phyloP scores from a whole-genome alignment of 257 asterid genomes.

The Lycium barbarum region DNA sequence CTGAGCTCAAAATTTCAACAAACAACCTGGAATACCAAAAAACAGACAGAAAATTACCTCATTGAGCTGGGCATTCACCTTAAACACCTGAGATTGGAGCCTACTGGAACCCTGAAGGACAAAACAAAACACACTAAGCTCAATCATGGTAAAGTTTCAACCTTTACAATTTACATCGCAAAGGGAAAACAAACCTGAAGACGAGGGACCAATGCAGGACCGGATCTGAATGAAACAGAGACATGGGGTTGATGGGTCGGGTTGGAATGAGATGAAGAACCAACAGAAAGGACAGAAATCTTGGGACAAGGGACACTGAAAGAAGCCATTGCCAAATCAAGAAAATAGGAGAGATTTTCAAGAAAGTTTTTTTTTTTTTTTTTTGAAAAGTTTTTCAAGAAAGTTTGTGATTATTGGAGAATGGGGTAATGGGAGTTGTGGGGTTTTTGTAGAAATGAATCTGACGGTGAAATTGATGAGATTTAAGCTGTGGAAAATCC shows the following conservation, averaged over 20 bases:
- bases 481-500: neutral
- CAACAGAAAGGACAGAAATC: conserved; percentile 43
- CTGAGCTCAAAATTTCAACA: neutral
- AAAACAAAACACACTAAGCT: conserved; percentile 18
- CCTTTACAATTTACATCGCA: neutral
- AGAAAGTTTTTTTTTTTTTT: neutral
- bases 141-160: conserved; percentile 28
- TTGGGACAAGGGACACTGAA: conserved; percentile 55
- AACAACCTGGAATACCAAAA: neutral
- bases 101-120: conserved; percentile 41
- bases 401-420: neutral
- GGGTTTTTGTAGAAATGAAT: conserved; percentile 39
- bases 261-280: conserved; percentile 39
- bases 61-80: conserved; percentile 49
- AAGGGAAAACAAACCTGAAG: conserved; percentile 30
- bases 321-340: conserved; percentile 53
- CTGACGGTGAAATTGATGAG: conserved; percentile 50
- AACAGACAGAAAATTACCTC: conserved; percentile 42
- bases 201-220: conserved; percentile 33
- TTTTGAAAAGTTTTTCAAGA: neutral
- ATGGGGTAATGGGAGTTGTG: neutral
- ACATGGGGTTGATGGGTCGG: conserved; percentile 31
- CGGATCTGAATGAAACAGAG: conserved; percentile 52
- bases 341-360: neutral
- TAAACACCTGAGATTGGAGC: conserved; percentile 47